Base-by-base conservation (phyloP, 176 grass and related monocot species). In the Typha latifolia region DNA sequence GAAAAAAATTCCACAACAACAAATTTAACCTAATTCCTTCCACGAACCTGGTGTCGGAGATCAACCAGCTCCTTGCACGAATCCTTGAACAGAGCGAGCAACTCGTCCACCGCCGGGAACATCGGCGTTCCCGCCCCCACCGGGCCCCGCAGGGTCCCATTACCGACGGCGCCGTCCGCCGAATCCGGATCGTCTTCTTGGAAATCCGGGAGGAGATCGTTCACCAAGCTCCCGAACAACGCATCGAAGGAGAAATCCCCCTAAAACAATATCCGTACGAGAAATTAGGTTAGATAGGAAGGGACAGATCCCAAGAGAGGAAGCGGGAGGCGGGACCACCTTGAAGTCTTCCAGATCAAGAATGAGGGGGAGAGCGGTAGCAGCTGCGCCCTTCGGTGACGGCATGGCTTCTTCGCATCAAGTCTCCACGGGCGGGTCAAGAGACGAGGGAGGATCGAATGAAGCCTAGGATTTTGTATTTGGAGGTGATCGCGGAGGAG, bases 61-160 rank as follows among this genome's bases (percentile, higher is more conserved):
- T 93, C 89, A 19, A 99, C 79, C 22, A 99, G 80, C 76, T 99
- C 94, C 89, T 99, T 99, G 83, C 94, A 99, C 1, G 95, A 99
- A 63, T 94, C 87, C 81, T 94, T 99, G 79, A 99, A 99, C 49
- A 99, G 83, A 0, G 76, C 81, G 2, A 90, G 79, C 11, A 99
- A 76, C 79, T 99, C 95, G 67, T 99, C 89, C 21, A 99, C 95
- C 12, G 89, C 86, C 12, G 95, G 95, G 52, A 94, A 99, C 63
- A 94, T 74, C 11, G 89, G 89, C 6, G 84, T 71, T 13, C 69
- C 81, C 24, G 70, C 73, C 32, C 77, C 81, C 77, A 78, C 68
- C 50, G 62, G 37, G 19, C 8, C 73, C 64, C 49, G 51, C 9
- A 67, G 20, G n/a, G 29, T 67, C 51, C 63, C 73, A 29, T 61